Evolutionary conservation across 2,329 filamentous ascomycete genomes (phyloP).

Genomic region (Juglanconis sp.): DNA sequence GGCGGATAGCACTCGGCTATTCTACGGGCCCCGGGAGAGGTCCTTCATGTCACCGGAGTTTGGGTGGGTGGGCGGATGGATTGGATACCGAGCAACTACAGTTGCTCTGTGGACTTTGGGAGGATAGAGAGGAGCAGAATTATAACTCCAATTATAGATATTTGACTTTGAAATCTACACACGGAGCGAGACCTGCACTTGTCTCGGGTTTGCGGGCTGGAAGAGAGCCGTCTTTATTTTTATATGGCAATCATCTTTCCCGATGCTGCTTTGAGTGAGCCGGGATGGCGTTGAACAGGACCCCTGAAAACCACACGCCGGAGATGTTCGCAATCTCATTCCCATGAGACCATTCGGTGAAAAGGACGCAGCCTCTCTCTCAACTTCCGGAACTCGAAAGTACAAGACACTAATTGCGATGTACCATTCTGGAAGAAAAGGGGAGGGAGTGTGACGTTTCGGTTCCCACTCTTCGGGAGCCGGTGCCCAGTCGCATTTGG

Average conservation of each 20-base stretch:
- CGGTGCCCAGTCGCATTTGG: slow-evolving; percentile 9
- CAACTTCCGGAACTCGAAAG: not conserved
- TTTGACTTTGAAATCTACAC: not conserved
- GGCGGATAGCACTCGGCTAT: too few relatives aligned
- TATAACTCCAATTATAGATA: not conserved
- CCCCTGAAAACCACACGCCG: not conserved
- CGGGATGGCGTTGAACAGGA: not conserved
- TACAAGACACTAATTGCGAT: not conserved
- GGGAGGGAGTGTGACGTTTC: not conserved
- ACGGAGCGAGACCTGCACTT: not conserved
- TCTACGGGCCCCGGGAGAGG: too few relatives aligned
- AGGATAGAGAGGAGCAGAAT: not conserved
- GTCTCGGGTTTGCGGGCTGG: slow-evolving; percentile 9
- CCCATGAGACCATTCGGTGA: not conserved
- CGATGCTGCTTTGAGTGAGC: slow-evolving; percentile 2
- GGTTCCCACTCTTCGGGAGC: slow-evolving; percentile 16
- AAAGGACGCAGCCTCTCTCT: slow-evolving; percentile 3
- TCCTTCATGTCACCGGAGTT: slow-evolving; percentile 1
- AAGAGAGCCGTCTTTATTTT: not conserved
- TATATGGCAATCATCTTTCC: not conserved
- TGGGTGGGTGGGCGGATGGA: not conserved
- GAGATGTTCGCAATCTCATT: not conserved
- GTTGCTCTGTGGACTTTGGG: not conserved
- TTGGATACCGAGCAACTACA: not conserved
- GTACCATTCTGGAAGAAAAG: not conserved